Evolutionary conservation across 257 asterid species (phyloP), one percentile per base, ranked within the genome.

Genomic region (Scutellaria minor): DNA sequence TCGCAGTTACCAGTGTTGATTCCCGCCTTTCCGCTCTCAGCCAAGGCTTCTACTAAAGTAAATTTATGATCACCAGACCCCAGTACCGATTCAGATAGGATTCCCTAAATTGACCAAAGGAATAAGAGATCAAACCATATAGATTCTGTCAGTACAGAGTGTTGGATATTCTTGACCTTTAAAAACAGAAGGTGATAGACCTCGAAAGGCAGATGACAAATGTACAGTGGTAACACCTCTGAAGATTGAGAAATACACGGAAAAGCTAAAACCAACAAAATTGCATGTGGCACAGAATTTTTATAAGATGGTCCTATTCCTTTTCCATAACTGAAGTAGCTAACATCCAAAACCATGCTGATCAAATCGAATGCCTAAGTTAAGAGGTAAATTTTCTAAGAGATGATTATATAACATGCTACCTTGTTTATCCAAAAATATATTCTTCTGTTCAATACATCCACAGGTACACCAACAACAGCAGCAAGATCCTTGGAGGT

Each of bases 381-480:
- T 24, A 18, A 35, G 2, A 22, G 22, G 6, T n/a, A 12, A 53
- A 60, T 50, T 64, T 57, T 44, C 50, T 31, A 70, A 52, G 37
- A 70, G 81, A 52, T 47, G 35, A 73, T 15, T 65, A 35, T 20
- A 63, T 15, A 73, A 45, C 9, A 63, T 13, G 71, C 18, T 48
- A 93, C 98, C 96, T 93, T 93, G 96, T 89, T 89, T 75, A 85
- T 85, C 98, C 98, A 93, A 79, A 90, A 91, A 80, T 77, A 80
- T 77, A 90, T 89, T 79, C 92, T 88, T 84, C 92, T 80, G 57
- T 80, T 84, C 83, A 93, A 79, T 76, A 89, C 85, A 85, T 93
- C 96, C 54, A 79, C 80, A 13, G 96, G 92, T 61, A 90, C 90
- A 45, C 98, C 98, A 76, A 91, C 87, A 67, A 88, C 90, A 63